phyloP scores from a whole-genome alignment of 179 eudicot species.

The Beta lomatogona region DNA sequence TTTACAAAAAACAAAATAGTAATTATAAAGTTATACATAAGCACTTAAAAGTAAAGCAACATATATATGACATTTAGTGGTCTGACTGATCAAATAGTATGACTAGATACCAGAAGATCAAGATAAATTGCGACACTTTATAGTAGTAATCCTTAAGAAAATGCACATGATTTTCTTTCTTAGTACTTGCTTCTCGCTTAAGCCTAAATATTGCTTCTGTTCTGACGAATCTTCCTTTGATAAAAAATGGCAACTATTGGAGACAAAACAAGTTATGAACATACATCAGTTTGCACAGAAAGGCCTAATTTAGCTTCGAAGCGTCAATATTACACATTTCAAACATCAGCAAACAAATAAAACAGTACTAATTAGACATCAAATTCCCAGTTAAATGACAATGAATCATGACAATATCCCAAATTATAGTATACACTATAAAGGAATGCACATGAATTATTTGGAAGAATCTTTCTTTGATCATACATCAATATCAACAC shows the following conservation, averaged over 20 bases:
- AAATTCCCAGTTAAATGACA: background rate
- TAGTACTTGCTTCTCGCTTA: background rate
- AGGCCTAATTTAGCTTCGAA: too few relatives aligned
- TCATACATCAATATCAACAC: background rate
- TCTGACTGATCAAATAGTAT: too few relatives aligned
- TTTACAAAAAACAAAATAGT: too few relatives aligned
- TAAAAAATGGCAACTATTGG: background rate
- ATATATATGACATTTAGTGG: too few relatives aligned
- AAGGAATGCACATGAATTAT: too few relatives aligned
- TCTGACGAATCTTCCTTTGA: conserved; percentile 1
- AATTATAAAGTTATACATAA: too few relatives aligned
- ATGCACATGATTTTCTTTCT: background rate
- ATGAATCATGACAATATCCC: too few relatives aligned
- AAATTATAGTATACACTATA: too few relatives aligned
- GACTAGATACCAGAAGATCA: background rate
- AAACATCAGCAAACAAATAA: too few relatives aligned
- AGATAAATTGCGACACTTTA: background rate
- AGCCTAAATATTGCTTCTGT: conserved; percentile 5
- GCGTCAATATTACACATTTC: too few relatives aligned
- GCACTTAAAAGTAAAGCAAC: too few relatives aligned
- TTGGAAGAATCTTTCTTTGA: background rate
- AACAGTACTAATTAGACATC: background rate
- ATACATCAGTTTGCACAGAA: too few relatives aligned
- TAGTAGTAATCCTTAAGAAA: background rate
- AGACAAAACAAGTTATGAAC: background rate